Conservation (phyloP, 2,329 filamentous ascomycete species). For the Anthostomella pinea region DNA sequence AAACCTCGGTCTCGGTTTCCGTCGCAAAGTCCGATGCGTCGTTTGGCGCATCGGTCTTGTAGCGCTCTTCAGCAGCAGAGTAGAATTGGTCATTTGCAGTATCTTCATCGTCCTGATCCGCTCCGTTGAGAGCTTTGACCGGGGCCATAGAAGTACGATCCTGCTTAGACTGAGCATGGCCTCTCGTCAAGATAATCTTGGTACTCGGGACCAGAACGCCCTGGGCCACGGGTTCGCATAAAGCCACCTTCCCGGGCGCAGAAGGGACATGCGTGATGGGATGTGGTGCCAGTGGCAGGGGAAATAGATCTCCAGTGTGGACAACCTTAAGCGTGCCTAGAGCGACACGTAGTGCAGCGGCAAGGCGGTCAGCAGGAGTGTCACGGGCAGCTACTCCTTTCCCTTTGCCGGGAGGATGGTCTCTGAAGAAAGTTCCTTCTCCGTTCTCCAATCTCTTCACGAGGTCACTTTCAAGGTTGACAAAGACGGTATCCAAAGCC, state of each 20-base stretch:
- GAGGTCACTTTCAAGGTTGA: conserved; percentile 78
- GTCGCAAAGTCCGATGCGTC: conserved; percentile 58
- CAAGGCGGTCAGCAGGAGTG: conserved; percentile 56
- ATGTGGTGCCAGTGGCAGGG: conserved; percentile 76
- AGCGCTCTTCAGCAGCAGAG: conserved; percentile 81
- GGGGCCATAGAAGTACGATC: conserved; percentile 44
- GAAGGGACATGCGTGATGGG: conserved; percentile 82
- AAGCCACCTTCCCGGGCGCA: conserved; percentile 80
- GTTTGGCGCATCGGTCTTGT: conserved; percentile 55
- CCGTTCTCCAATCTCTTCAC: conserved; percentile 78
- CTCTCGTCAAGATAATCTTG: conserved; percentile 75
- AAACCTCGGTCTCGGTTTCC: conserved; percentile 63
- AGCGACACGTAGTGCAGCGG: conserved; percentile 68
- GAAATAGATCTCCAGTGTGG: conserved; percentile 77
- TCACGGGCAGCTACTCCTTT: conserved; percentile 30
- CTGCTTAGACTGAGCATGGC: conserved; percentile 56
- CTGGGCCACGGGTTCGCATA: conserved; percentile 94
- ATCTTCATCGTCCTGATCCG: conserved; percentile 69
- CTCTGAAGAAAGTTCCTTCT: conserved; percentile 75
- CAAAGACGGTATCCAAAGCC: conserved; percentile 79
- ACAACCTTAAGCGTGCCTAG: conserved; percentile 71
- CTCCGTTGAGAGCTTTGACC: conserved; percentile 56
- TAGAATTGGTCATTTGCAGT: conserved; percentile 89
- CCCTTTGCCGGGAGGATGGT: conserved; percentile 43
- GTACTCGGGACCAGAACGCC: conserved; percentile 75